Percentiles rank a stretch among this genome's conserved stretches.
These are phyloP conservation scores for Colletotrichum sp. DNA, from an alignment of 2,329 filamentous ascomycete species.

Conservation along the genomic window DNA sequence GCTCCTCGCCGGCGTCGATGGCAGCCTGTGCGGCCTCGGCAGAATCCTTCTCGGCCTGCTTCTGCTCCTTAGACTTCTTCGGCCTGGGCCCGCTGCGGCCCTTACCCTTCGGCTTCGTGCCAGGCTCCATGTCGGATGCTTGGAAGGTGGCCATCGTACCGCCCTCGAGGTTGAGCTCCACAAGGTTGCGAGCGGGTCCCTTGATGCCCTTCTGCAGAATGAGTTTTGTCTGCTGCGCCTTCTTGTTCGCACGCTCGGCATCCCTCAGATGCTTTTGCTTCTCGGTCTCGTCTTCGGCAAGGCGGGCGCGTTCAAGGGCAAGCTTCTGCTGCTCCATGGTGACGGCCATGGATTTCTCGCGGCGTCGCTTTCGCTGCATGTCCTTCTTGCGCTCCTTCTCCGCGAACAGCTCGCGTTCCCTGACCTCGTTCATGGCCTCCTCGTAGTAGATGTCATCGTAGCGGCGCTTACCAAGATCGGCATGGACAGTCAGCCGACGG, in stretches of 20 bases:
- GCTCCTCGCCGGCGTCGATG: slow-evolving; percentile 77
- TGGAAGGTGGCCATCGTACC: slow-evolving; percentile 87
- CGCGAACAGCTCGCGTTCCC: slow-evolving; percentile 86
- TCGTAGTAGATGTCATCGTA: slow-evolving; percentile 81
- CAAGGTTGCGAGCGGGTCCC: slow-evolving; percentile 68
- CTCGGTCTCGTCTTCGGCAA: slow-evolving; percentile 82
- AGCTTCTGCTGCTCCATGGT: slow-evolving; percentile 90
- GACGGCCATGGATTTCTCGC: slow-evolving; percentile 94
- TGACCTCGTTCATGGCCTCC: slow-evolving; percentile 83
- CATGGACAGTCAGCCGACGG: slow-evolving; percentile 71
- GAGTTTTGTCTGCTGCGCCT: slow-evolving; percentile 87
- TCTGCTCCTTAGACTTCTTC: slow-evolving; percentile 91
- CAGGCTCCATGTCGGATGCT: slow-evolving; percentile 62
- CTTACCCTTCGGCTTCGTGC: slow-evolving; percentile 54
- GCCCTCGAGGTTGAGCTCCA: slow-evolving; percentile 83
- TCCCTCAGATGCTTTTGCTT: slow-evolving; percentile 81
- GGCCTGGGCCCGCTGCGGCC: slow-evolving; percentile 69
- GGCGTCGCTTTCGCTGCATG: slow-evolving; percentile 95
- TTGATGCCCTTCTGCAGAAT: slow-evolving; percentile 87
- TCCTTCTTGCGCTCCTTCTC: slow-evolving; percentile 99
- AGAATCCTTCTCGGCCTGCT: slow-evolving; percentile 79
- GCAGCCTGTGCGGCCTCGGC: slow-evolving; percentile 89
- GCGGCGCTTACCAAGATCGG: slow-evolving; percentile 73
- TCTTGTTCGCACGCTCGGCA: slow-evolving; percentile 89
- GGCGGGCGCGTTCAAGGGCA: slow-evolving; percentile 77